These are phyloP conservation scores for Craterostigma plantagineum DNA, from an alignment of 257 asterid genomes.

Conservation along the genomic window DNA sequence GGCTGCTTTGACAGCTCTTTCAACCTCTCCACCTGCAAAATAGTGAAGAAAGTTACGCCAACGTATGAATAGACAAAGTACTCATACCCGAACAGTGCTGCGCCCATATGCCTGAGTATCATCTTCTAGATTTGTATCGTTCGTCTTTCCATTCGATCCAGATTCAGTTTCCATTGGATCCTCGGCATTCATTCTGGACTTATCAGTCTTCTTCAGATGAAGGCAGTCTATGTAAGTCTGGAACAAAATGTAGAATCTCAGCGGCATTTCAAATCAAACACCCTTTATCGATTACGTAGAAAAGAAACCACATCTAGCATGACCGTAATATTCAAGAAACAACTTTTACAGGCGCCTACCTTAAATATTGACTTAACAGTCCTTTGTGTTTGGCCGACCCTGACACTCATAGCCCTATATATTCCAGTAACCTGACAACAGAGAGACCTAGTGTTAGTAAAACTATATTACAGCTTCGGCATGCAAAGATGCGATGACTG, in stretches of 20 bases:
- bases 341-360: constrained; percentile 17
- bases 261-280: constrained; percentile 5
- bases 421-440: constrained; percentile 81
- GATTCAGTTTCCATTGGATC: constrained; percentile 68
- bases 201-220: constrained; percentile 74
- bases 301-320: no score
- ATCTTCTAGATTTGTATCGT: constrained; percentile 21
- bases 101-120: constrained; percentile 34
- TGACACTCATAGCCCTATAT: constrained; percentile 88
- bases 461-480: not conserved
- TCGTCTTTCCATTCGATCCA: constrained; percentile 15
- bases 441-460: not conserved
- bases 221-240: constrained; percentile 97
- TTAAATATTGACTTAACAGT: constrained; percentile 85
- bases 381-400: constrained; percentile 93
- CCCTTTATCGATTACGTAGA: not conserved
- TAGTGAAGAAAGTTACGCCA: constrained; percentile 5
- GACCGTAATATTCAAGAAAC: no score
- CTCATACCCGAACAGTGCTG: no score
- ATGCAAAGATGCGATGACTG: constrained; percentile 9
- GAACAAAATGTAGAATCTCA: constrained; percentile 8
- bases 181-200: constrained; percentile 64
- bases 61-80: constrained; percentile 3
- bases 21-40: constrained; percentile 46
- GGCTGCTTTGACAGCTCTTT: constrained; percentile 73